phyloP scores from a whole-genome alignment of 768 basidiomycete genomes.

The Clitopilus hobsonii region DNA sequence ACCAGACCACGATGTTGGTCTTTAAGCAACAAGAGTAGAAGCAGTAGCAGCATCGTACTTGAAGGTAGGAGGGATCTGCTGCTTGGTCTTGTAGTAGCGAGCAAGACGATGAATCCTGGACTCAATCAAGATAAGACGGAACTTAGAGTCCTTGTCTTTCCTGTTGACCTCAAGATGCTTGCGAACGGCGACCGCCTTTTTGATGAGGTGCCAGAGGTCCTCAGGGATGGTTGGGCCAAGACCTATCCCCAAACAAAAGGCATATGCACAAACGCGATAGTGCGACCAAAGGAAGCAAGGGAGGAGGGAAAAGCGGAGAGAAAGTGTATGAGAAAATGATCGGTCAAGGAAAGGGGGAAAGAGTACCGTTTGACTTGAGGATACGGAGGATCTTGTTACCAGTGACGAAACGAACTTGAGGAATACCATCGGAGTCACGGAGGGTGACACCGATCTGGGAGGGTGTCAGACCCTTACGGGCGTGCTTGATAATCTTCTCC shows the following conservation, averaged over 20 bases:
- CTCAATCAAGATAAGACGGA: slow-evolving; percentile 97
- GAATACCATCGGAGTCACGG: slow-evolving; percentile 96
- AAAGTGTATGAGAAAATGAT: slow-evolving; percentile 22
- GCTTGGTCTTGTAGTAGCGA: slow-evolving; percentile 98
- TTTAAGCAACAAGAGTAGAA: slow-evolving; percentile 81
- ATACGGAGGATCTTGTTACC: slow-evolving; percentile 99
- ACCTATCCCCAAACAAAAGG: slow-evolving; percentile 68
- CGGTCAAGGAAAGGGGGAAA: not conserved
- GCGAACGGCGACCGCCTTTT: slow-evolving; percentile 99
- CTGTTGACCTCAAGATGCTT: slow-evolving; percentile 98
- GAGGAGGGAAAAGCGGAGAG: slow-evolving; percentile 10
- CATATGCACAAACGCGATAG: slow-evolving; percentile 14
- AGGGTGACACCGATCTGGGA: slow-evolving; percentile 98
- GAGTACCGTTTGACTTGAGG: slow-evolving; percentile 88
- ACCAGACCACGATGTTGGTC: not conserved
- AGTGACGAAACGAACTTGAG: slow-evolving; percentile 97
- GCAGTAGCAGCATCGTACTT: slow-evolving; percentile 97
- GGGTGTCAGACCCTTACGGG: slow-evolving; percentile 95
- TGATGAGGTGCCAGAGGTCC: slow-evolving; percentile 99
- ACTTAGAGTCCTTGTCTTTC: slow-evolving; percentile 97
- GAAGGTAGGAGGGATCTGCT: slow-evolving; percentile 97
- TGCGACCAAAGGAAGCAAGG: slow-evolving; percentile 8
- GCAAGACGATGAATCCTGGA: slow-evolving; percentile 97
- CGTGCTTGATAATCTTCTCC: slow-evolving; percentile 96
- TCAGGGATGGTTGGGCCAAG: slow-evolving; percentile 97